Conservation (phyloP, 495 filamentous ascomycete genomes). For the Penicillium egyptiacum region DNA sequence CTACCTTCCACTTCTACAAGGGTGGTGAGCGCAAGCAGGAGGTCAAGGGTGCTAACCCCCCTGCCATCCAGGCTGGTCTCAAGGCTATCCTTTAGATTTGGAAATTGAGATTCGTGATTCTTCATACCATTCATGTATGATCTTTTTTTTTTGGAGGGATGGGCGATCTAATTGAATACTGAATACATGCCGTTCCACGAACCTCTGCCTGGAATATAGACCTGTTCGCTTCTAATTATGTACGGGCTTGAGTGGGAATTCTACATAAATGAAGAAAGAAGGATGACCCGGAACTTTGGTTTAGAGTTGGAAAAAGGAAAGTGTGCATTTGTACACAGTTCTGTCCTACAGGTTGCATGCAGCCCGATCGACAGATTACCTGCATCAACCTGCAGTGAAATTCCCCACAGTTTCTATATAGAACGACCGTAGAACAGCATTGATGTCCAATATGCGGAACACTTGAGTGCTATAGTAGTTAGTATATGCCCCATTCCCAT, state of each 20-base stretch:
- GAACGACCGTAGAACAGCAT: background rate
- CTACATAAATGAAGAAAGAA: background rate
- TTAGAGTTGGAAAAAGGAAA: background rate
- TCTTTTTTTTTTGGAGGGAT: conserved; percentile 2
- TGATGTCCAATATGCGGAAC: background rate
- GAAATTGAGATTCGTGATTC: background rate
- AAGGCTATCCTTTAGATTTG: conserved; percentile 25
- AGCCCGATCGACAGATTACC: background rate
- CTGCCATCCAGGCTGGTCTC: conserved; percentile 58
- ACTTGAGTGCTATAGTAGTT: background rate
- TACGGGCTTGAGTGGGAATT: too few relatives aligned
- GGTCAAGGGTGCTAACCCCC: conserved; percentile 80
- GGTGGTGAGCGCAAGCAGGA: conserved; percentile 65
- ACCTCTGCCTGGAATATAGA: too few relatives aligned
- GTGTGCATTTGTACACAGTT: background rate
- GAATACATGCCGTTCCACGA: conserved; percentile 3
- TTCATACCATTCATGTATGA: conserved; percentile 1
- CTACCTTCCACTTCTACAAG: conserved; percentile 88
- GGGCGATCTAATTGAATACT: background rate
- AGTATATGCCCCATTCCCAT: background rate
- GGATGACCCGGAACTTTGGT: background rate
- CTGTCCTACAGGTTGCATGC: conserved; percentile 8
- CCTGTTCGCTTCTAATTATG: too few relatives aligned
- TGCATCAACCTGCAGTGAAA: conserved; percentile 4
- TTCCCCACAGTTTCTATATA: background rate